Percentiles rank a stretch among this genome's conserved stretches.
Conservation (phyloP, 495 filamentous ascomycete species). For the Massariosphaeria phaeospora region DNA sequence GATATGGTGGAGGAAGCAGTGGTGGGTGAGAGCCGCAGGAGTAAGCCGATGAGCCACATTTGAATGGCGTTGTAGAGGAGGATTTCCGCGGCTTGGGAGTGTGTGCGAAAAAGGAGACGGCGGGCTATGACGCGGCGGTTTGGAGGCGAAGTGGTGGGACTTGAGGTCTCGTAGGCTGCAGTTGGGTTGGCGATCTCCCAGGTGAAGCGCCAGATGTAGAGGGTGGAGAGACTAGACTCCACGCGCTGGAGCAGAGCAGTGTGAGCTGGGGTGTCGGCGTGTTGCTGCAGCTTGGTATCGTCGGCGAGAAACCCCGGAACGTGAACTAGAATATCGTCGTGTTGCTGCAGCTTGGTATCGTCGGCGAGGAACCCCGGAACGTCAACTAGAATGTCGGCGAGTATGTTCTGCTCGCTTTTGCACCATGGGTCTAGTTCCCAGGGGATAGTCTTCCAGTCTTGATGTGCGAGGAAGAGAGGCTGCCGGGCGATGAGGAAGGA, state of each 20-base stretch:
- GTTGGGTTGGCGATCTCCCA: conserved; percentile 8
- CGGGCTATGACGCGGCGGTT: not conserved
- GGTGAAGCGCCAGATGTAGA: conserved; percentile 14
- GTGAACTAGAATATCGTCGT: conserved; percentile 19
- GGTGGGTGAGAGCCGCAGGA: not conserved
- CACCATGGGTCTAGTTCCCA: conserved; percentile 11
- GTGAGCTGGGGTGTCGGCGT: not conserved
- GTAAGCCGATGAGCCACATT: conserved; percentile 17
- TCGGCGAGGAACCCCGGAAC: conserved; percentile 17
- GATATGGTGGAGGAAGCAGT: not conserved
- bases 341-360: not conserved
- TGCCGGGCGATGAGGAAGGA: conserved; percentile 10
- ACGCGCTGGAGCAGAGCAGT: not conserved
- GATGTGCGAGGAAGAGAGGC: conserved; percentile 10
- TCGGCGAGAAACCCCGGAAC: conserved; percentile 18
- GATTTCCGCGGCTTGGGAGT: conserved; percentile 11
- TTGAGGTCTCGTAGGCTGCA: conserved; percentile 8
- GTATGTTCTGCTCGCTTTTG: conserved; percentile 19
- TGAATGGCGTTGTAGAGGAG: conserved; percentile 21
- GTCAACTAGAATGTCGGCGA: conserved; percentile 17
- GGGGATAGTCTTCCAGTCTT: conserved; percentile 13
- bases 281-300: conserved; percentile 2
- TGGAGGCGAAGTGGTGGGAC: not conserved
- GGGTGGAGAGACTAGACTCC: not conserved
- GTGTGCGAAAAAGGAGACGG: conserved; percentile 2